Conservation (phyloP, 2,329 filamentous ascomycete species). For the Cladophialophora carrionii region DNA sequence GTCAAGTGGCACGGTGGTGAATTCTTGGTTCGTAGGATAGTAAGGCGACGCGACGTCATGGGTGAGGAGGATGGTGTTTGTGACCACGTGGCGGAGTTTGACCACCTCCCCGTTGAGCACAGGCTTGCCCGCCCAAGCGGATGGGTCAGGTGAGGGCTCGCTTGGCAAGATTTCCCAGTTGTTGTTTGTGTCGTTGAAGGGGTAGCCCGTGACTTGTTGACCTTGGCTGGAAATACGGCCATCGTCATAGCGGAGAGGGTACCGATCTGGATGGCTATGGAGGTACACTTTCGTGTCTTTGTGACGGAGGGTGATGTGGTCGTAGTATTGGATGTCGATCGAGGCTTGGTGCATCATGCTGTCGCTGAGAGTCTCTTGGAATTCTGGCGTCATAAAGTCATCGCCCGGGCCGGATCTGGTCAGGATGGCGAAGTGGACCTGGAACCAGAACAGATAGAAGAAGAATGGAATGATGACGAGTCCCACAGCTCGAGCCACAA, state of each 20-base stretch:
- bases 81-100: constrained; percentile 82
- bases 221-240: constrained; percentile 96
- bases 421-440: constrained; percentile 94
- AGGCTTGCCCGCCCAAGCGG: constrained; percentile 59
- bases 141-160: constrained; percentile 56
- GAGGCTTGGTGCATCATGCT: constrained; percentile 90
- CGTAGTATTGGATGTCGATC: constrained; percentile 84
- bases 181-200: constrained; percentile 98
- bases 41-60: constrained; percentile 97
- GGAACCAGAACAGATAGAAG: constrained; percentile 99
- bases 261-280: constrained; percentile 86
- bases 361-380: constrained; percentile 95
- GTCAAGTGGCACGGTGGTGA: constrained; percentile 77
- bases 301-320: constrained; percentile 83
- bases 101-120: constrained; percentile 85
- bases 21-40: constrained; percentile 97
- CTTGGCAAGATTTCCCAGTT: constrained; percentile 89
- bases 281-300: constrained; percentile 97
- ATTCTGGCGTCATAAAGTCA: constrained; percentile 98
- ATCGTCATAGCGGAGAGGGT: constrained; percentile 95
- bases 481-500: constrained; percentile 80
- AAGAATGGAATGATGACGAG: constrained; percentile 91
- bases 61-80: constrained; percentile 82
- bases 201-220: constrained; percentile 97
- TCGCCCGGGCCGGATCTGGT: constrained; percentile 88